These are phyloP conservation scores for Gracilariopsis chorda DNA, from an alignment of 23 red algal species.

Conservation along the genomic window DNA sequence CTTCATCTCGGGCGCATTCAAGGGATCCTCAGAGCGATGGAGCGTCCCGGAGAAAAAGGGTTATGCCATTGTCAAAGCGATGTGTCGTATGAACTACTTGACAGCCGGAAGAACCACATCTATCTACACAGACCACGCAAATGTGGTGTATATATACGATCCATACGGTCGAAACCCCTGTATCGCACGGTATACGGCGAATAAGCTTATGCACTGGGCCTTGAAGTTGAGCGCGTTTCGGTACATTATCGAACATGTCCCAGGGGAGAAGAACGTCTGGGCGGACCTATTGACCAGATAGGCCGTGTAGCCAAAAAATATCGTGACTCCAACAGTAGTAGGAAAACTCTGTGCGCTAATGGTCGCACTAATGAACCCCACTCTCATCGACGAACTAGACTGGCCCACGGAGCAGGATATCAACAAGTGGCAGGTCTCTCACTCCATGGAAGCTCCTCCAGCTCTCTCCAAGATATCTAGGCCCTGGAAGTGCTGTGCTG, in stretches of 20 bases:
- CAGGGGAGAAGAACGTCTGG: neutral
- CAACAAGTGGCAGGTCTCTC: neutral
- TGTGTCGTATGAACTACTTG: too few relatives aligned
- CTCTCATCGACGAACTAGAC: neutral
- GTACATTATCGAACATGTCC: neutral
- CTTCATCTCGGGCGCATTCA: neutral
- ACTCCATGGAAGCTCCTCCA: neutral
- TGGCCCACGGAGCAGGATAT: neutral
- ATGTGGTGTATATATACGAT: too few relatives aligned
- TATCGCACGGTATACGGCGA: too few relatives aligned
- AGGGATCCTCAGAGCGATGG: neutral
- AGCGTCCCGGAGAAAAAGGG: too few relatives aligned
- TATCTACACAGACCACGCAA: too few relatives aligned
- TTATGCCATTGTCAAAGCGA: too few relatives aligned
- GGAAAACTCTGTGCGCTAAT: neutral
- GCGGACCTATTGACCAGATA: too few relatives aligned
- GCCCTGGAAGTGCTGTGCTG: neutral
- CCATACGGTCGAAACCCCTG: too few relatives aligned
- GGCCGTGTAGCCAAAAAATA: neutral
- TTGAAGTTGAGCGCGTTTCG: conserved; percentile 4
- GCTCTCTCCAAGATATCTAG: neutral
- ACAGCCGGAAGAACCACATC: too few relatives aligned
- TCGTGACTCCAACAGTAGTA: neutral
- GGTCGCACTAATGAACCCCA: neutral
- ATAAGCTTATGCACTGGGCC: conserved; percentile 6